Evolutionary conservation across 371 early-diverging fungal genomes (phyloP), one percentile per base, ranked within the genome.

Genomic region (Sporodiniella umbellata): DNA sequence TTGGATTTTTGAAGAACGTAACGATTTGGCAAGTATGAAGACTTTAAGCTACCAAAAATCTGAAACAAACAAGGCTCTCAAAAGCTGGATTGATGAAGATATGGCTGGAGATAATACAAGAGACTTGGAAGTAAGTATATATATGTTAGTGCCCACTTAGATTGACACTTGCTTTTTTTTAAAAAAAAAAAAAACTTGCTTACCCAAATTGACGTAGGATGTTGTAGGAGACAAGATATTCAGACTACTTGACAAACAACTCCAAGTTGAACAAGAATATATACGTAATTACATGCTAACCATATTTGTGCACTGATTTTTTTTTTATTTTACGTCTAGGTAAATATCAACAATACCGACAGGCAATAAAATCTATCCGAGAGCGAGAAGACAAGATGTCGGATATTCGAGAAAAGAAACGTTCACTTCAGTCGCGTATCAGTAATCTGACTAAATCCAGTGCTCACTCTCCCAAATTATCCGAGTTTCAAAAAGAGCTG

Each of bases 1-100:
- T 2, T 74, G 75, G 75, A 74, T 74, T 26, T 74, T 60, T 42
- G 56, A 70, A 47, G 75, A 74, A 48, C 63, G 75, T 4, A 60
- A 66, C 49, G 66, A 62, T 39, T 49, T 74, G 18, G 68, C 68
- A 33, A 37, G 58, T 7, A 61, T 68, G 57, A 60, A 64, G 14
- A 61, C 68, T n/a, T 39, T 66, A 19, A 53, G 62, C 2, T 70
- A 74, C 33, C 64, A 70, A 8, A 62, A 51, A 18, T 50, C 51
- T 15, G 66, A 74, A 43, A 66, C 71, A 2, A 57, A 56, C 42
- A 63, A 58, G 22, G 59, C 65, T 1, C 43, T 74, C 21, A 59
- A 65, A 18, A 46, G 43, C 14, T 74, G 75, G 75, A 37, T 60
- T 23, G 60, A 60, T 12, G 68, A 74, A 37, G 66, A 67, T 24